Evolutionary conservation across 805 yeast species (phyloP).

Genomic region (Wickerhamiella nectarea): DNA sequence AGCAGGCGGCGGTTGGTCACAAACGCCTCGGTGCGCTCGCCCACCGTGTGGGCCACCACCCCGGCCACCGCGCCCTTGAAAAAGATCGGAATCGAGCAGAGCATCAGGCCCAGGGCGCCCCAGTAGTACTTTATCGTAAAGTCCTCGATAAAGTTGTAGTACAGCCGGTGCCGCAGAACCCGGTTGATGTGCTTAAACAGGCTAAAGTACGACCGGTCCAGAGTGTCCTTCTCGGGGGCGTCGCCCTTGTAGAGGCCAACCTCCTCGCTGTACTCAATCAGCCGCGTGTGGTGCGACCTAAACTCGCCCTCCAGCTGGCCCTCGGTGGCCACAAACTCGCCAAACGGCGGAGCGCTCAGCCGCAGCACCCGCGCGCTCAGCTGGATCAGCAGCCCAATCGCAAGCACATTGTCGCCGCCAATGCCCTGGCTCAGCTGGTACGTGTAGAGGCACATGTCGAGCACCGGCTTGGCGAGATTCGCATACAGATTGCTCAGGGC

Average conservation of each 20-base stretch:
- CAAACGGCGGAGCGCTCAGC: conserved; percentile 80
- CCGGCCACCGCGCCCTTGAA: conserved; percentile 35
- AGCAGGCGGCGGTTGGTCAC: conserved; percentile 77
- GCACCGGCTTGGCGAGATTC: conserved; percentile 67
- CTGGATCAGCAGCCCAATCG: conserved; percentile 69
- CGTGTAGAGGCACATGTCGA: conserved; percentile 70
- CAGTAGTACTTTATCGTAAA: conserved; percentile 83
- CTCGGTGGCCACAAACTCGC: conserved; percentile 58
- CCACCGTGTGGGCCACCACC: conserved; percentile 5
- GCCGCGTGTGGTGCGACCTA: conserved; percentile 67
- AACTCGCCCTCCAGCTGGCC: conserved; percentile 77
- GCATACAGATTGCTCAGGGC: conserved; percentile 66
- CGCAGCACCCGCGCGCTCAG: conserved; percentile 60
- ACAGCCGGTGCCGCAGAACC: conserved; percentile 61
- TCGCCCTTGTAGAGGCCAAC: conserved; percentile 78
- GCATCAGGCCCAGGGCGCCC: conserved; percentile 87
- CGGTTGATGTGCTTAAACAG: conserved; percentile 63
- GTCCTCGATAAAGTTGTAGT: conserved; percentile 70
- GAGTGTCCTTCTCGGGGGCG: conserved; percentile 55
- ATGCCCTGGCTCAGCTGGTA: conserved; percentile 45
- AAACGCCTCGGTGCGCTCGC: conserved; percentile 29
- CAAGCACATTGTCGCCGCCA: conserved; percentile 55
- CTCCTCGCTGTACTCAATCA: conserved; percentile 70
- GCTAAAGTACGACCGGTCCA: conserved; percentile 71
- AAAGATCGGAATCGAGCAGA: conserved; percentile 84